phyloP scores from a whole-genome alignment of 2,329 filamentous ascomycete genomes.

The Cadophora malorum region DNA sequence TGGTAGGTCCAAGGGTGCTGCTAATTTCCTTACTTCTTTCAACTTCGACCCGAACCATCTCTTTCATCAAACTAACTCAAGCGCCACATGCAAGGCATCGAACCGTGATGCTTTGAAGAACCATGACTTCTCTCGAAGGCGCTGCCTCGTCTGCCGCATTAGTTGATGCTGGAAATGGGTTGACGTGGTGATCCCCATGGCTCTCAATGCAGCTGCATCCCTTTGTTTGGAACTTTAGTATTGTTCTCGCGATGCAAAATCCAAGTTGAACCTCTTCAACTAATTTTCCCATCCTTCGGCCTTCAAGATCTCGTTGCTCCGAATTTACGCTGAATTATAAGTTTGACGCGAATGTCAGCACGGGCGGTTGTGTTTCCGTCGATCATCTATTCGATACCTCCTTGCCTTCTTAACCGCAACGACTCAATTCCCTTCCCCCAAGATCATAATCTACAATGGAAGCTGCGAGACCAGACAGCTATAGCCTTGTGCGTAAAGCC shows the following conservation, averaged over 20 bases:
- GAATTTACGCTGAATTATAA: neutral
- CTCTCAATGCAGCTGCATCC: neutral
- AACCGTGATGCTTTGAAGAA: too few relatives aligned
- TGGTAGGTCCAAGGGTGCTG: neutral
- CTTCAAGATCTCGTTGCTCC: neutral
- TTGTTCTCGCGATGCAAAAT: neutral
- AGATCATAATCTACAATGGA: neutral
- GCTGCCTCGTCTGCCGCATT: neutral
- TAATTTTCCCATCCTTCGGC: neutral
- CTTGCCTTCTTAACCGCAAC: neutral
- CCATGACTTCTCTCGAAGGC: neutral
- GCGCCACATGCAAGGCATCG: too few relatives aligned
- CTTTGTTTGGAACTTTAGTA: neutral
- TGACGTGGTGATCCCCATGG: neutral
- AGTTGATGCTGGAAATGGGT: neutral
- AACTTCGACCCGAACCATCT: neutral
- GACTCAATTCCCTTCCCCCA: neutral
- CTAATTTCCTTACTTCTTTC: neutral
- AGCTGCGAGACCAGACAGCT: neutral
- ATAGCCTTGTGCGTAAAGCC: constrained; percentile 24
- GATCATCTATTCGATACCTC: neutral
- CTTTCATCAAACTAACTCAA: neutral
- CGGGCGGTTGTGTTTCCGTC: neutral
- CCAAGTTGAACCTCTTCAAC: neutral
- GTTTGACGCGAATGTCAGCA: neutral